Evolutionary conservation across 352 stramenopile genomes (phyloP), one percentile per base, ranked within the genome.

Genomic region (Plasmopara halstedii): DNA sequence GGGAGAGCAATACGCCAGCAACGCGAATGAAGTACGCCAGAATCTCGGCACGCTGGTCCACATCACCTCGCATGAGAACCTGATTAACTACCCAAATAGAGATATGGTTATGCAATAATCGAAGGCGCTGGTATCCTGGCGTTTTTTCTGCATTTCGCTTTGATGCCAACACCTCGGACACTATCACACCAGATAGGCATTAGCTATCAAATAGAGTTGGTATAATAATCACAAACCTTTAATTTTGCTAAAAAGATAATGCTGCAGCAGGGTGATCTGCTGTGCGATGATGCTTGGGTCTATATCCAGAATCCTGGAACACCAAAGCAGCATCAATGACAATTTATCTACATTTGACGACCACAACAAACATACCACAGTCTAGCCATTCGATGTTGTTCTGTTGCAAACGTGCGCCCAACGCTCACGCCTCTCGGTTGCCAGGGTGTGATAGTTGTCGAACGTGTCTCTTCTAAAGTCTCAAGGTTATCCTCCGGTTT

Each of bases 191-290:
- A 18, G 22, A 32, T 4, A 20, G 45, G 13, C 8, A 26, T 44
- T 41, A 42, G 15, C 29, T 29, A 20, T 22, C 2, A 11, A 9
- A 21, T 33, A 14, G 3, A 18, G 42, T 43, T 17, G 13, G 8
- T 9, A 6, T 9, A 32, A 3, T 11, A 35, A 29, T 8, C 10
- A 23, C 11, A 32, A 54, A 86, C 78, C 74, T 79, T 84, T 85
- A 40, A 94, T 89, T 27, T 88, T 85, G 55, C 82, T 90, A 56
- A 92, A 89, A 17, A 94, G 61, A 46, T 87, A 94, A 50, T 94
- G 83, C 44, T 94, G 77, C 46, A 94, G 77, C 39, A 89, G 35
- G 2, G 83, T 92, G 47, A 94, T 85, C 54, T 94, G 83, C 23
- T 90, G 76, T 1, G 83, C 79, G 27, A 94, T 74, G 1, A 86